Evolutionary conservation across 192 early-diverging fungal genomes (phyloP), one percentile per base, ranked within the genome.

Genomic region (Coemansia sp.): DNA sequence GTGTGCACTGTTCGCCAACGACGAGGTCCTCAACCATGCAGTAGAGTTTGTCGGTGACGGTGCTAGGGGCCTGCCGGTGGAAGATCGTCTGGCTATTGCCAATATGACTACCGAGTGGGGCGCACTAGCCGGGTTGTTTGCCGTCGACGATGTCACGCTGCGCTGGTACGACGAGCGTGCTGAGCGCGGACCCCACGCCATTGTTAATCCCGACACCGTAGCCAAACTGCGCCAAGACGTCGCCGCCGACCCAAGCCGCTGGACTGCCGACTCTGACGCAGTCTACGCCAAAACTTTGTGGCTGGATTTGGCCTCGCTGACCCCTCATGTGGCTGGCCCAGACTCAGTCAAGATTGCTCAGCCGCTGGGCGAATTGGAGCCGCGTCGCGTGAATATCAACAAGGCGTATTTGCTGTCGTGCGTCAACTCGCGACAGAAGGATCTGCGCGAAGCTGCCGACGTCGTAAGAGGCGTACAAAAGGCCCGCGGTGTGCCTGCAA

Each of bases 31-130:
- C 39, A 99, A 99, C 80, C 90, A 90, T 37, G 96, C 97, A 0
- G 93, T 99, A 53, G 97, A 99, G 86, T 99, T 99, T 75, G 87
- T 87, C 44, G 95, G 95, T 50, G 79, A 74, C 27, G 86, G 85
- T 36, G 84, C 92, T 11, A 68, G 72, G 27, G 69, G 73, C 14
- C 75, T 99, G 63, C 84, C 87, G 0, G 85, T 99, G 11, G 94
- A 96, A 72, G 95, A 97, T 60, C 90, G 96, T 10, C 85, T 99
- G 63, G 94, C 97, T 50, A 94, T 99, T 67, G 89, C 96, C 70
- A 99, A 99, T 84, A 98, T 99, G 97, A 99, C 97, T 5, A 99
- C 97, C 36, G 97, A 99, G 78, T 99, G 97, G 97, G 97, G 97
- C 74, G 95, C 95, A 8, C 86, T 99, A 23, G 97, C 95, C 46